Evolutionary conservation across 306 rosid species (phyloP), one percentile per base, ranked within the genome.

Genomic region (Quercus agrifolia): DNA sequence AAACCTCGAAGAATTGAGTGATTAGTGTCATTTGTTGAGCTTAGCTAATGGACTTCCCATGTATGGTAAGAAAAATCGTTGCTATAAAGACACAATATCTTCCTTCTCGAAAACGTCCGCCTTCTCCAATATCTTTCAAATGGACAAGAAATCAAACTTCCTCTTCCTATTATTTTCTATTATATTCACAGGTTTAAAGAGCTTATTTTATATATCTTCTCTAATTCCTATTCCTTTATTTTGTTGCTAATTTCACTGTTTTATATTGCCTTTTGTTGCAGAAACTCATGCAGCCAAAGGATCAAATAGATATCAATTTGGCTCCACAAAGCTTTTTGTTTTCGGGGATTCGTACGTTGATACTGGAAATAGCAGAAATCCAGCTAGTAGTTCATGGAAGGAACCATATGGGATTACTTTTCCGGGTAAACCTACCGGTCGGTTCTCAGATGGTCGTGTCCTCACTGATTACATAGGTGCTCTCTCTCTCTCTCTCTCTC

Each of bases 311-410:
- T n/a, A 17, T 41, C 23, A 20, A 3, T 6, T 31, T 27, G 56
- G 68, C 5, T 12, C 46, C 51, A 15, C 35, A 6, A 85, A 80
- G 54, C 79, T 88, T 52, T 90, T 90, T 56, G 90, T 88, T 4
- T 88, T 90, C 30, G 91, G 94, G 31, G 92, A 86, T 41, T 90
- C 92, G 0, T 90, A 88, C 9, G 90, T 57, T 5, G 94, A 90
- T 56, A 86, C 87, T 0, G 91, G 97, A 1, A 91, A 91, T 56
- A 81, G 77, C 41, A 15, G 33, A n/a, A 21, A 76, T 14, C 64
- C 84, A 10, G 7, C 8, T 3, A 44, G 82, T 4, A 21, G 10
- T 33, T 78, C 91, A 0, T 86, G 78, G 74, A 86, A 80, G 57
- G 17, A 31, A 9, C 93, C 97, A 0, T 72, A 28, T 61, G 93